Evolutionary conservation across 192 early-diverging fungal genomes (phyloP).

Genomic region (Phlyctochytrium planicorne): DNA sequence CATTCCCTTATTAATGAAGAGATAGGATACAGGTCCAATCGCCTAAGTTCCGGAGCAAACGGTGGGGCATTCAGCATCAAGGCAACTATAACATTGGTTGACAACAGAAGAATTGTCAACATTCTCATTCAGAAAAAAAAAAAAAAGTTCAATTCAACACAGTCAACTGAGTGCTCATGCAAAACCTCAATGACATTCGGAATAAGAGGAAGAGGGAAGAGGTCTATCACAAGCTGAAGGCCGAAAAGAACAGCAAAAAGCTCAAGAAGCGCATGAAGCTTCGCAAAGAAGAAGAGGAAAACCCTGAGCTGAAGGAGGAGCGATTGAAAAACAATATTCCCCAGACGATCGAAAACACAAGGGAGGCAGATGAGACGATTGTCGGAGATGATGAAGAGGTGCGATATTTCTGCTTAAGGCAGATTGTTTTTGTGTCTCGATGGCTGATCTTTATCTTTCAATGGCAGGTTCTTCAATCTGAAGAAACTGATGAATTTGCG

Average conservation of each 20-base stretch:
- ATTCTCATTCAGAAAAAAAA: too few relatives aligned
- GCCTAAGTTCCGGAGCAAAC: too few relatives aligned
- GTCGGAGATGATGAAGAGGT: conserved; percentile 61
- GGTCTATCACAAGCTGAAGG: conserved; percentile 69
- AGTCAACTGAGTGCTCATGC: too few relatives aligned
- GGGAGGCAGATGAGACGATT: conserved; percentile 92
- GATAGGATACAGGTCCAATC: too few relatives aligned
- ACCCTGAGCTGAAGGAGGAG: conserved; percentile 84
- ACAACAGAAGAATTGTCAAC: too few relatives aligned
- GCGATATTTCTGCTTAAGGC: conserved; percentile 1
- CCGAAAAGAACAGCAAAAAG: conserved; percentile 76
- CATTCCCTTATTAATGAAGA: too few relatives aligned
- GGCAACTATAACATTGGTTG: too few relatives aligned
- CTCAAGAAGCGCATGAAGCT: conserved; percentile 65
- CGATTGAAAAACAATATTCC: conserved; percentile 89
- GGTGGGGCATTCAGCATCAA: too few relatives aligned
- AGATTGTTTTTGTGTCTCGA: background rate
- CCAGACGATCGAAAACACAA: conserved; percentile 85
- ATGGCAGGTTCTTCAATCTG: conserved; percentile 42
- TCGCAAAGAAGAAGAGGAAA: conserved; percentile 76
- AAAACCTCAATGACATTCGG: conserved; percentile 20
- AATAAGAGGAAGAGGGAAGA: conserved; percentile 87
- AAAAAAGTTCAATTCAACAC: too few relatives aligned
- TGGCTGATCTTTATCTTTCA: background rate
- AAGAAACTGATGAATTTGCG: conserved; percentile 66